Conservation (phyloP, 768 basidiomycete species). For the Chalciporus pseudorubinellus region DNA sequence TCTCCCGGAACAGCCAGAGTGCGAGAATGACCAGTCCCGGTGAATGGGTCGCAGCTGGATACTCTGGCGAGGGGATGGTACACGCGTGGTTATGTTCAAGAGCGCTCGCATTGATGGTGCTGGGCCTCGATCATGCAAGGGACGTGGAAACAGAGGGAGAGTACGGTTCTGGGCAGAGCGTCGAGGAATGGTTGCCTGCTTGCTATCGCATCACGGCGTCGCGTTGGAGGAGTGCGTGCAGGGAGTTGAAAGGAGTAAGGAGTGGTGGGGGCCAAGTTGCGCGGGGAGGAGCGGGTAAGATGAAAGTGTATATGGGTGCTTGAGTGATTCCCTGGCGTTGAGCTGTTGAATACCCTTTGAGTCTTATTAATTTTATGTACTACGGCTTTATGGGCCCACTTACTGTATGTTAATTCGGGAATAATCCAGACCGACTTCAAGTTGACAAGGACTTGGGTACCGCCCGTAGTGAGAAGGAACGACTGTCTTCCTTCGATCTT, state of each 20-base stretch:
- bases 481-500: too few relatives aligned
- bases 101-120: conserved; percentile 59
- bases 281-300: conserved; percentile 24
- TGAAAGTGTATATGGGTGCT: conserved; percentile 21
- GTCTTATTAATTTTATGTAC: not conserved
- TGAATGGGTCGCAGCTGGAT: conserved; percentile 74
- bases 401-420: too few relatives aligned
- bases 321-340: not conserved
- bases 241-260: conserved; percentile 3
- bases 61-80: conserved; percentile 72
- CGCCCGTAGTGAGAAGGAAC: too few relatives aligned
- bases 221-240: conserved; percentile 14
- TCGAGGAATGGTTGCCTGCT: conserved; percentile 25
- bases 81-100: conserved; percentile 64
- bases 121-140: conserved; percentile 35
- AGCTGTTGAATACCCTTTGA: not conserved
- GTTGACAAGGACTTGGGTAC: too few relatives aligned
- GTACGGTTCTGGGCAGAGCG: conserved; percentile 22
- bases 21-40: conserved; percentile 38
- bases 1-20: conserved; percentile 3
- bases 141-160: conserved; percentile 12
- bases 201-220: conserved; percentile 15
- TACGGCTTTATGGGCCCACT: too few relatives aligned
- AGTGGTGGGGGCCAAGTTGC: not conserved
- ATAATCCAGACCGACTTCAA: too few relatives aligned